phyloP scores from a whole-genome alignment of 331 rosid species.

The Rhamnella rubrinervis region DNA sequence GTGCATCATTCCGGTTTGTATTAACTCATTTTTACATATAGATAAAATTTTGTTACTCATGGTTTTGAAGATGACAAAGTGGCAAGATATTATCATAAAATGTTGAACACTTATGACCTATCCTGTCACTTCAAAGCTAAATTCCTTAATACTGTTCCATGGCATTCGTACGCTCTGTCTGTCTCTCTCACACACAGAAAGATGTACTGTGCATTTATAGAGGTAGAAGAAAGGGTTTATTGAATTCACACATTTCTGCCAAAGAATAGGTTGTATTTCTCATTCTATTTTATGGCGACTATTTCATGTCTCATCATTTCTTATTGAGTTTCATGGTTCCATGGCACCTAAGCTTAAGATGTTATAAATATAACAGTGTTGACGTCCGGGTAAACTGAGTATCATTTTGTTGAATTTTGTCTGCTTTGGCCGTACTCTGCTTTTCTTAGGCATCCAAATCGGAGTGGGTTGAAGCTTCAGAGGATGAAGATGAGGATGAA shows the following conservation, averaged over 20 bases:
- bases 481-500: constrained; percentile 69
- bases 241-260: too few relatives aligned
- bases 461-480: constrained; percentile 95
- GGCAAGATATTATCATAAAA: neutral
- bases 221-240: too few relatives aligned
- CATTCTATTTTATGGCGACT: too few relatives aligned
- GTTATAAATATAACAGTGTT: neutral
- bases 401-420: constrained; percentile 17
- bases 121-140: too few relatives aligned
- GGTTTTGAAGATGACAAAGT: neutral
- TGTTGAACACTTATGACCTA: too few relatives aligned
- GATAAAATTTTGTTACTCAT: constrained; percentile 10
- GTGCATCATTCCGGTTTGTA: constrained; percentile 89
- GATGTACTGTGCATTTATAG: too few relatives aligned
- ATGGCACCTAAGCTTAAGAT: neutral
- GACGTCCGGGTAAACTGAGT: neutral
- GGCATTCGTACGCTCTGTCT: too few relatives aligned
- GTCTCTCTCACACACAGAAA: too few relatives aligned
- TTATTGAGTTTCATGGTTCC: too few relatives aligned
- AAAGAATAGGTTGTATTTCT: too few relatives aligned
- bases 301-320: too few relatives aligned
- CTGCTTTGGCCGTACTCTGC: constrained; percentile 26
- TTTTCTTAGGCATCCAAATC: constrained; percentile 71
- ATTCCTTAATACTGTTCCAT: too few relatives aligned
- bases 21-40: constrained; percentile 1